Percentiles rank a stretch among this genome's conserved stretches.
Conservation (phyloP, 2,329 filamentous ascomycete species). For the Onygena corvina region DNA sequence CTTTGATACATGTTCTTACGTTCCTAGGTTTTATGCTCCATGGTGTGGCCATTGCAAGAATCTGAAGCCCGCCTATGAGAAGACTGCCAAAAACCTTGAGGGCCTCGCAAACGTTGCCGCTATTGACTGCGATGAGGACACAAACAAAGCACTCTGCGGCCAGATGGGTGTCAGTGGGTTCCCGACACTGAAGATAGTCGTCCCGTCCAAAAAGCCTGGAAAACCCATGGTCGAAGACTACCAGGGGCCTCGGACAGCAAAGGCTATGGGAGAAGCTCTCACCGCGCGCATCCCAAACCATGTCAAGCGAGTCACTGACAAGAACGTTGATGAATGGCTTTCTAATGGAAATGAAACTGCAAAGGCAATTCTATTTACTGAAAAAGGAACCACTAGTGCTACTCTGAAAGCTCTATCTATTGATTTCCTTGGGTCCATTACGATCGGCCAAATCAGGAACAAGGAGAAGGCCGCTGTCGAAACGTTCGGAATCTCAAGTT, state of each 20-base stretch:
- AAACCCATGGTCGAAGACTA: conserved; percentile 84
- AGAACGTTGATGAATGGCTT: conserved; percentile 65
- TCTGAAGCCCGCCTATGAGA: conserved; percentile 90
- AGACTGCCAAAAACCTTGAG: conserved; percentile 76
- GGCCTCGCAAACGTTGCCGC: conserved; percentile 91
- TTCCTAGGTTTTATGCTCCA: conserved; percentile 76
- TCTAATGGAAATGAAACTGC: conserved; percentile 53
- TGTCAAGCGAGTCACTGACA: conserved; percentile 69
- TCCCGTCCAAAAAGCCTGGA: conserved; percentile 66
- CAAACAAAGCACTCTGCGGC: conserved; percentile 79
- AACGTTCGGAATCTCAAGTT: conserved; percentile 63
- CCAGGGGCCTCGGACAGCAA: conserved; percentile 68
- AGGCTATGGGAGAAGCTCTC: conserved; percentile 75
- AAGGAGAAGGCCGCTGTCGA: conserved; percentile 63
- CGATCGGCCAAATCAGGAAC: conserved; percentile 68
- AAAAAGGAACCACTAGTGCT: conserved; percentile 79
- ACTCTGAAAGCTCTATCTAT: conserved; percentile 75
- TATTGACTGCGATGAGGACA: conserved; percentile 85
- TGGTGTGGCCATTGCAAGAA: conserved; percentile 98
- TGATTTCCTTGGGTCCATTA: conserved; percentile 72
- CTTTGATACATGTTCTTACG: conserved; percentile 13
- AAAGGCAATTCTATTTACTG: conserved; percentile 84
- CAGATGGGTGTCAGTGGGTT: conserved; percentile 84
- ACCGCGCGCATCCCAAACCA: conserved; percentile 83
- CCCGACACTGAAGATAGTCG: conserved; percentile 88